Conservation (phyloP, 2,329 filamentous ascomycete species). For the Remersonia thermophila region DNA sequence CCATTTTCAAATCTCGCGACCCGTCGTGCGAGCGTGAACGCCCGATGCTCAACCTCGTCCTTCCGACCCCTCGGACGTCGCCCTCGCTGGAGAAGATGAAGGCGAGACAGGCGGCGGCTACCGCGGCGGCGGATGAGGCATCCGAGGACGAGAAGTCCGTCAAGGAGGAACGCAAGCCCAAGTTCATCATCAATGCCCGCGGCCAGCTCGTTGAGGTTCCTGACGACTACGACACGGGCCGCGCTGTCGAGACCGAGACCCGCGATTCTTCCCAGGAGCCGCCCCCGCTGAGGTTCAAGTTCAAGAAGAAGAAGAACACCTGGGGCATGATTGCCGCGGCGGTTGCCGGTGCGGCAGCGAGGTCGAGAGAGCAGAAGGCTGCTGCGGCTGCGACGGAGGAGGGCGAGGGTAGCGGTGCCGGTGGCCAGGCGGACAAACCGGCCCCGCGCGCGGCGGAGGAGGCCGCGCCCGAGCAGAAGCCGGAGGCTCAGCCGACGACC, state of each 20-base stretch:
- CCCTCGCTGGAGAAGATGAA: conserved; percentile 34
- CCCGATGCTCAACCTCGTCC: conserved; percentile 48
- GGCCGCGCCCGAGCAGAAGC: conserved; percentile 1
- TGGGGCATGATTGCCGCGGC: conserved; percentile 44
- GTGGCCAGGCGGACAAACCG: conserved; percentile 1
- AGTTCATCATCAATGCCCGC: conserved; percentile 26
- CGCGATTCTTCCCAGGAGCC: conserved; percentile 28
- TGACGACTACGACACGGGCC: conserved; percentile 22
- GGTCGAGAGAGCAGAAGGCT: conserved; percentile 9
- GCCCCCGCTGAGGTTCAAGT: conserved; percentile 8
- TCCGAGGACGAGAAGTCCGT: conserved; percentile 15
- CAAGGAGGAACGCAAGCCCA: conserved; percentile 15
- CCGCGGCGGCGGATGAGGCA: conserved; percentile 12
- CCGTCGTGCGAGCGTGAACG: conserved; percentile 42
- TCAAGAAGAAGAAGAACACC: conserved; percentile 16
- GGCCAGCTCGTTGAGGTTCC: conserved; percentile 31
- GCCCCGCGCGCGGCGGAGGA: conserved; percentile 1
- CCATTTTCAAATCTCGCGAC: conserved; percentile 34
- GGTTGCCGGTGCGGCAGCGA: conserved; percentile 26
- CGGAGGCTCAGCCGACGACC: conserved; percentile 1
- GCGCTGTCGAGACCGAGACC: conserved; percentile 37
- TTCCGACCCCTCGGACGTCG: conserved; percentile 44
- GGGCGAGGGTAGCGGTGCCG: conserved; percentile 3
- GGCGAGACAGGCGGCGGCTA: conserved; percentile 11
- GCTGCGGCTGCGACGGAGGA: conserved; percentile 7